Evolutionary conservation across 345 rosid genomes (phyloP).

Genomic region (Camelina hispida): DNA sequence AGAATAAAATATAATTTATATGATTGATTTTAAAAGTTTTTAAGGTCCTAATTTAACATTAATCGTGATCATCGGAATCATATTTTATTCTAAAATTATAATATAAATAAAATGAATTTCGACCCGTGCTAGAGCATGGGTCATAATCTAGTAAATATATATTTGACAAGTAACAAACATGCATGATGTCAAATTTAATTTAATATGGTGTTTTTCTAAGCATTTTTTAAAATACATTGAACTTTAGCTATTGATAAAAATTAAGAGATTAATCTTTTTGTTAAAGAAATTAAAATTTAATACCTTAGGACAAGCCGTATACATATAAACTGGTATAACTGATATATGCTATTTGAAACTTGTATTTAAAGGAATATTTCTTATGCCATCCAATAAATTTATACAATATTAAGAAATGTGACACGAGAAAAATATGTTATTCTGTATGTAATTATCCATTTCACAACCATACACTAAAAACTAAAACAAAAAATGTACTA

Average conservation of each 20-base stretch:
- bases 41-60: too few species aligned
- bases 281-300: background rate
- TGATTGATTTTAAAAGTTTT: too few species aligned
- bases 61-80: too few species aligned
- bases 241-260: too few species aligned
- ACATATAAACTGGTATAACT: background rate
- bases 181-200: background rate
- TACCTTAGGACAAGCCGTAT: background rate
- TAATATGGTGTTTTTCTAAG: too few species aligned
- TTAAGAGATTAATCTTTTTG: too few species aligned
- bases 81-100: too few species aligned
- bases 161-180: background rate
- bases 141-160: too few species aligned
- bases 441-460: constrained; percentile 3
- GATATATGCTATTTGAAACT: background rate
- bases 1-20: too few species aligned
- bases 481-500: background rate
- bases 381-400: background rate
- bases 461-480: background rate
- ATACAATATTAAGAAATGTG: background rate
- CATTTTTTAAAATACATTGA: too few species aligned
- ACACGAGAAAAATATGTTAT: constrained; percentile 17
- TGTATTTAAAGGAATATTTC: background rate
- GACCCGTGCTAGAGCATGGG: too few species aligned
- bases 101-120: too few species aligned